Evolutionary conservation across 345 rosid genomes (phyloP).

Genomic region (Boechera divaricarpa): DNA sequence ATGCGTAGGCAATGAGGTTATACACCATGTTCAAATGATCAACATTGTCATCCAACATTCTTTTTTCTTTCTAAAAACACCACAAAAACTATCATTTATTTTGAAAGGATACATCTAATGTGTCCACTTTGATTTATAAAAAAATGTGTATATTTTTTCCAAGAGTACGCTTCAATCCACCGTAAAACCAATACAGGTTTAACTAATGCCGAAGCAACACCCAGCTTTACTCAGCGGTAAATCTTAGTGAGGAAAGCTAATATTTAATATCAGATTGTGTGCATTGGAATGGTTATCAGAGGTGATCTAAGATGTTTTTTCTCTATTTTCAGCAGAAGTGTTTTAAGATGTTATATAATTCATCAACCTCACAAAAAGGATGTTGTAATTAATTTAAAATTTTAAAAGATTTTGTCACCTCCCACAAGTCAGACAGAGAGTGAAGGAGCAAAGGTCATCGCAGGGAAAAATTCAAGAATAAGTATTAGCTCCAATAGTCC

Average conservation of each 20-base stretch:
- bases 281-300: slow-evolving; percentile 16
- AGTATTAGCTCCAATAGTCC: slow-evolving; percentile 37
- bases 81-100: slow-evolving; percentile 19
- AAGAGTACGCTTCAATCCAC: background rate
- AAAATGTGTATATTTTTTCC: background rate
- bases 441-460: slow-evolving; percentile 16
- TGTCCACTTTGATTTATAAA: background rate
- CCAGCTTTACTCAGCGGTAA: background rate
- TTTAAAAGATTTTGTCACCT: background rate
- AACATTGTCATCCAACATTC: slow-evolving; percentile 20
- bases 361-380: background rate
- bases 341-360: background rate
- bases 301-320: background rate
- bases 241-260: background rate
- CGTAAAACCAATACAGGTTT: background rate
- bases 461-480: slow-evolving; percentile 20
- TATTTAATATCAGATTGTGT: background rate
- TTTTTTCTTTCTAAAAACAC: slow-evolving; percentile 33
- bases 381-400: background rate
- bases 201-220: background rate
- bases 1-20: slow-evolving; percentile 33
- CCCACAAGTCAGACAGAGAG: slow-evolving; percentile 25
- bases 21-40: slow-evolving; percentile 38
- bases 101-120: background rate
- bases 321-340: background rate